Evolutionary conservation across 1,284 basidiomycete species (phyloP), one percentile per base, ranked within the genome.

Genomic region (Leccinum pachyderme): DNA sequence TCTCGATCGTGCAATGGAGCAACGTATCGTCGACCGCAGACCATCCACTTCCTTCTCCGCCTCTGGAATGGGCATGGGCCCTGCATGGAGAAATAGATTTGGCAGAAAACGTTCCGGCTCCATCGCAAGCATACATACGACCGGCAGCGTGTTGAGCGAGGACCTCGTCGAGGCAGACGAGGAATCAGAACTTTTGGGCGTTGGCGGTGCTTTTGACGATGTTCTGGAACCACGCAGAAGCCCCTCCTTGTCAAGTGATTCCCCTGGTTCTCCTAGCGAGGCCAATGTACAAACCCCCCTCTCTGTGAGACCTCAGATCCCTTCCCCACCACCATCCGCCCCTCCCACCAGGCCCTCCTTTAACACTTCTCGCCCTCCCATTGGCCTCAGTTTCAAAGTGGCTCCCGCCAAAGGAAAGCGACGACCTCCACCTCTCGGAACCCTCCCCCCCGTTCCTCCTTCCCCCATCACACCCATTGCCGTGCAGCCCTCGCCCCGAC

Each of bases 1-100:
- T 15, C 78, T 92, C 41, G 89, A 91, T 70, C 87, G 84, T 64
- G 89, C 88, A 28, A 92, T 92, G 91, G 86, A 91, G 65, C 82
- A 89, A 59, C 84, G 89, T 50, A 76, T 87, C 52, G 75, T 89
- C 48, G 84, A 89, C 44, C 84, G 88, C 63, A 87, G 85, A 65
- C 76, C 80, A 2, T 89, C 87, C 24, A 72, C 71, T n/a, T 85
- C 86, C 28, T 89, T 87, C 24, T 60, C 84, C 48, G 75, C 74
- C n/a, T 84, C 84, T 53, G 81, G 82, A 41, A 69, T 82, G 28
- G 85, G 86, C 47, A 84, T 87, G 83, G 84, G 86, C 47, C 63
- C 77, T 18, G 81, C 81, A 3, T 86, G 85, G 84, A 77, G 81
- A 61, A 81, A 69, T 59, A 81, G 82, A 50, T 89, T 84, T 63